Percentiles rank a stretch among this genome's conserved stretches.
Conservation (phyloP, 2,329 filamentous ascomycete species). For the Penicillium glabrum region DNA sequence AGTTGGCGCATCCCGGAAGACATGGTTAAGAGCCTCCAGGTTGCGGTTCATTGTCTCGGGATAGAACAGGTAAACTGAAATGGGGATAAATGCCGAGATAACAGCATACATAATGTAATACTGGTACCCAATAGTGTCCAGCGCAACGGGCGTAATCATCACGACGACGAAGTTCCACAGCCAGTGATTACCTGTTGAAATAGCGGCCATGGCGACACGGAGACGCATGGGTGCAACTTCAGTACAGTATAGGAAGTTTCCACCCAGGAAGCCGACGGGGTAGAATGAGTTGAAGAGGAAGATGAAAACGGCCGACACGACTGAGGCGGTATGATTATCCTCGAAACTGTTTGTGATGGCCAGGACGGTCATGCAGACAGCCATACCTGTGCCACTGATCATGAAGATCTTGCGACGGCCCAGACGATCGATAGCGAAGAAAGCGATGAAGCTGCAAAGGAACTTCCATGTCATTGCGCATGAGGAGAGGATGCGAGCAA, state of each 20-base stretch:
- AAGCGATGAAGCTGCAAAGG: slow-evolving; percentile 51
- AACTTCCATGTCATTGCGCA: slow-evolving; percentile 60
- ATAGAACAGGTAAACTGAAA: slow-evolving; percentile 21
- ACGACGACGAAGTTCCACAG: slow-evolving; percentile 26
- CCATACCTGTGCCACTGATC: slow-evolving; percentile 54
- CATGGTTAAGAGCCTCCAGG: slow-evolving; percentile 22
- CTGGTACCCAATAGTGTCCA: slow-evolving; percentile 22
- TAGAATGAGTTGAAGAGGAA: slow-evolving; percentile 26
- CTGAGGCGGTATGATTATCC: slow-evolving; percentile 10
- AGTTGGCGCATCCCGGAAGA: slow-evolving; percentile 24
- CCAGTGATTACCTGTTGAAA: slow-evolving; percentile 25
- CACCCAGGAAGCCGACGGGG: slow-evolving; percentile 21
- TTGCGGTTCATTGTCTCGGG: slow-evolving; percentile 29
- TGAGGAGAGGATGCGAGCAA: slow-evolving; percentile 41
- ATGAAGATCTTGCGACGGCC: slow-evolving; percentile 56
- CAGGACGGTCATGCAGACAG: slow-evolving; percentile 56
- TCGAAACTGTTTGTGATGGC: slow-evolving; percentile 39
- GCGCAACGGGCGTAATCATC: slow-evolving; percentile 23
- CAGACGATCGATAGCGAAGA: slow-evolving; percentile 54
- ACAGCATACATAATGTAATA: slow-evolving; percentile 25
- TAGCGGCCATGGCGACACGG: slow-evolving; percentile 23
- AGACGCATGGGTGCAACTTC: slow-evolving; percentile 25
- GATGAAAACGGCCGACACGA: slow-evolving; percentile 21
- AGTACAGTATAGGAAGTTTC: slow-evolving; percentile 26
- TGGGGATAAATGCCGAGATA: slow-evolving; percentile 20